Evolutionary conservation across 257 asterid species (phyloP).

Genomic region (Nicotiana tabacum): DNA sequence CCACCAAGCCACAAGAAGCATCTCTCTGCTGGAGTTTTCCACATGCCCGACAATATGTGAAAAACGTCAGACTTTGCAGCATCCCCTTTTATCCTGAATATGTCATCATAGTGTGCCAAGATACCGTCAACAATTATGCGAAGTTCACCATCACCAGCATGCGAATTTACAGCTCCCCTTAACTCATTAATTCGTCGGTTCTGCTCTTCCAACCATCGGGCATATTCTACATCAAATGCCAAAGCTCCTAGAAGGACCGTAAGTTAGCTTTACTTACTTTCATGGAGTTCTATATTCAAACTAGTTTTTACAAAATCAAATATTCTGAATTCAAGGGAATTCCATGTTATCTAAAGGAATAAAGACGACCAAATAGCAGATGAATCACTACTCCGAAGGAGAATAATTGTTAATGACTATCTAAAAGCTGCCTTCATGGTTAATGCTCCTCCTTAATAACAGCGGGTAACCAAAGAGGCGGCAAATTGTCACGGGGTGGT

Average conservation of each 20-base stretch:
- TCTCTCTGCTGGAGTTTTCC: conserved; percentile 97
- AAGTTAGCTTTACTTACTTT: background rate
- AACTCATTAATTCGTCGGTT: conserved; percentile 82
- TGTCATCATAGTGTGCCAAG: conserved; percentile 82
- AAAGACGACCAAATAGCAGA: background rate
- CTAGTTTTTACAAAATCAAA: background rate
- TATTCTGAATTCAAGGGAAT: background rate
- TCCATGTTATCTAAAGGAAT: background rate
- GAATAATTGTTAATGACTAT: background rate
- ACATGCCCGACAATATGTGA: conserved; percentile 94
- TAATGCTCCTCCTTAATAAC: background rate
- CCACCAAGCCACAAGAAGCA: conserved; percentile 99
- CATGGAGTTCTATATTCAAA: background rate
- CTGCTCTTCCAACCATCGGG: conserved; percentile 96
- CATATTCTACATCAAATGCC: conserved; percentile 95
- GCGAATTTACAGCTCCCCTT: conserved; percentile 91
- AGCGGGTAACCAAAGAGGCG: background rate
- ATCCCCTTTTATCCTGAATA: conserved; percentile 83
- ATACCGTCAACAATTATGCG: conserved; percentile 87
- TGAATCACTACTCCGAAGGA: background rate
- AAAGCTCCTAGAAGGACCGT: conserved; percentile 66
- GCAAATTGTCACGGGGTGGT: background rate
- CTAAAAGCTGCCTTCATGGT: background rate
- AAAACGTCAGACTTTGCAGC: conserved; percentile 95
- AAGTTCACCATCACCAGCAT: conserved; percentile 92